These are phyloP conservation scores for Penicillium hesseltinei DNA, from an alignment of 2,329 filamentous ascomycete species.

Conservation along the genomic window DNA sequence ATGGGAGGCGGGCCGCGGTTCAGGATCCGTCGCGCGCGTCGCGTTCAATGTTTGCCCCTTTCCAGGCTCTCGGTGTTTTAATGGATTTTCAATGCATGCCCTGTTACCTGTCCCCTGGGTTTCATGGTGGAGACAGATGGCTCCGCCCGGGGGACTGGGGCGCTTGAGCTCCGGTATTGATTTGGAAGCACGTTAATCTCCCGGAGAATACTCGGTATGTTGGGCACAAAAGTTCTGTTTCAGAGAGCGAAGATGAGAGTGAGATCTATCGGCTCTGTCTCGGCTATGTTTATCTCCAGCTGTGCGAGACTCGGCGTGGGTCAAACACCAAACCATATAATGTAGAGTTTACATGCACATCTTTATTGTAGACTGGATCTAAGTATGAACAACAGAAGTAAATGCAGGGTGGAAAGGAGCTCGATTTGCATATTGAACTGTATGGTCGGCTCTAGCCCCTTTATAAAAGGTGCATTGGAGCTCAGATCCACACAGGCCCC, in stretches of 20 bases:
- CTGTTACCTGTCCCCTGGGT: slow-evolving; percentile 13
- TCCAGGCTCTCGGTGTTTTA: slow-evolving; percentile 12
- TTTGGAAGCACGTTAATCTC: background rate
- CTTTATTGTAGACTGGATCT: background rate
- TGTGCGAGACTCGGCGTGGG: background rate
- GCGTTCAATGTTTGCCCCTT: background rate
- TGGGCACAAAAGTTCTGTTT: background rate
- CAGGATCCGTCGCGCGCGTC: slow-evolving; percentile 11
- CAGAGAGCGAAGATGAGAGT: background rate
- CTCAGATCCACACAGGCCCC: slow-evolving; percentile 6
- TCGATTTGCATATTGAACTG: background rate
- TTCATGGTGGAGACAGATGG: background rate
- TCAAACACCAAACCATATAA: background rate
- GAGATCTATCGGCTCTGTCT: background rate
- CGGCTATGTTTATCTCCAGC: background rate
- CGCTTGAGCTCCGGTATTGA: background rate
- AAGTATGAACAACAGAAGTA: background rate
- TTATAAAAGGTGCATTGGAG: background rate
- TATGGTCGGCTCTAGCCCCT: background rate
- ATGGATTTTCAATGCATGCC: background rate
- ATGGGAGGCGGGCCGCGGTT: slow-evolving; percentile 13
- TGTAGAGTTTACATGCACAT: background rate
- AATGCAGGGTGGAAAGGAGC: background rate
- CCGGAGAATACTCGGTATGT: background rate
- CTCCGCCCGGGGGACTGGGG: background rate